Base-by-base conservation (phyloP, 345 rosid species). In the Rhodamnia argentea region DNA sequence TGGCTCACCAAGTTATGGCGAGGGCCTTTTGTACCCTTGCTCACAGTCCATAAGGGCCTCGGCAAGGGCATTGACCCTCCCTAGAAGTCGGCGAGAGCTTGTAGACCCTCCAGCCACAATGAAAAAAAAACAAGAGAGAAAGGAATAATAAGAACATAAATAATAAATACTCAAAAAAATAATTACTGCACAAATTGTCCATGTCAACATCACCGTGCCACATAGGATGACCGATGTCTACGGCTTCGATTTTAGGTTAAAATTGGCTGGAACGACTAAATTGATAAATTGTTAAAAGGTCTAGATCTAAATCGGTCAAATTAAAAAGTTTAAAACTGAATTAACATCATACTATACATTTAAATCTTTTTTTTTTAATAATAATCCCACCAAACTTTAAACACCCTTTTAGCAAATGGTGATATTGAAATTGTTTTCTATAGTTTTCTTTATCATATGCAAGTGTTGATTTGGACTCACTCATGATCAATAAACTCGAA, bases 71-170 rank as follows among this genome's bases (percentile, higher is more conserved):
- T 7, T 62, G 42, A 62, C 12, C 76, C 23, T 64, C 11, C 16
- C 3, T 0, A 15, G 0, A 10, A 20, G 5, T 22, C 9, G 2
- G 4, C 0, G 5, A 64, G 42, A 22, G 1, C 23, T 3, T 64
- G 13, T 0, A 64, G 0, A 22, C 76, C 42, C 40, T 64, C 23
- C 1, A 0, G 0, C 12, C 76, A 0, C 1, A 0, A 29, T 32
- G 6, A 62, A 10, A 0, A 0, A n/a, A 59, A 60, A 23, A 23
- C 44, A 10, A 11, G 14, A 16, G 56, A 15, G 22, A 6, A 52
- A 3, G 9, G 12, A 27, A 29, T 10, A 8, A 15, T 14, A 29
- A 42, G 44, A 42, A 42, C 44, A 42, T 42, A 42, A 42, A 29
- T 62, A 60, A 62, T 10, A 51, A 51, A 2, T 3, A 14, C 44